These are phyloP conservation scores for Boletellus ananas DNA, from an alignment of 768 basidiomycete genomes.

Conservation along the genomic window DNA sequence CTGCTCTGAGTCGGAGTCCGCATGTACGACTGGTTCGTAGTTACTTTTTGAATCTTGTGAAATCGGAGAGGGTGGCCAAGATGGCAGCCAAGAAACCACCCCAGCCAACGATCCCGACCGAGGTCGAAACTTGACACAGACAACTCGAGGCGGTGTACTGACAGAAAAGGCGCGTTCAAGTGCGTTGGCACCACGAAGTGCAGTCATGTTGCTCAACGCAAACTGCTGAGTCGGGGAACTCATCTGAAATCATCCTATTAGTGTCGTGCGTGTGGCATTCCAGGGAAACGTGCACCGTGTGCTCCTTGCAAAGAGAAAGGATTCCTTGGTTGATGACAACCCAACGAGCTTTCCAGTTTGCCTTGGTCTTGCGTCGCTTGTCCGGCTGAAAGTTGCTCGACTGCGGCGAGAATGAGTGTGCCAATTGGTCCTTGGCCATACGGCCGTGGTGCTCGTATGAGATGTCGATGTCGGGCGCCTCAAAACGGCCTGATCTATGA, in stretches of 20 bases:
- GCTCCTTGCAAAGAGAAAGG: constrained; percentile 51
- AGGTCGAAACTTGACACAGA: constrained; percentile 40
- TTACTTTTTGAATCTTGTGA: constrained; percentile 10
- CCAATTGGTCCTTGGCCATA: constrained; percentile 16
- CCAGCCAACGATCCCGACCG: not conserved
- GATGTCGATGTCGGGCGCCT: constrained; percentile 16
- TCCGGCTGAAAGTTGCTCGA: constrained; percentile 10
- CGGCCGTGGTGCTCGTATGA: not conserved
- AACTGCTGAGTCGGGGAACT: constrained; percentile 36
- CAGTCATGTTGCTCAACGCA: constrained; percentile 38
- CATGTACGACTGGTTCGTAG: not conserved
- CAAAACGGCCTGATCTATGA: constrained; percentile 26
- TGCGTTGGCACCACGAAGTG: constrained; percentile 44
- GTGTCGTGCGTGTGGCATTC: not conserved
- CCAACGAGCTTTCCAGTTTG: constrained; percentile 66
- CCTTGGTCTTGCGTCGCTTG: constrained; percentile 32
- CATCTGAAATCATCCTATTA: constrained; percentile 34
- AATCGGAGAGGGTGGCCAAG: constrained; percentile 26
- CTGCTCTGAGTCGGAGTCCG: constrained; percentile 5
- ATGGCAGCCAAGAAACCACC: constrained; percentile 15
- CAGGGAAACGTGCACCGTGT: constrained; percentile 39
- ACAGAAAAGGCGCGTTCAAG: constrained; percentile 31
- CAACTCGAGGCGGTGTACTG: constrained; percentile 27
- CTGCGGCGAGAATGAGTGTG: constrained; percentile 5
- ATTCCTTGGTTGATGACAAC: constrained; percentile 55